Evolutionary conservation across 83 land plant genomes (phyloP), one percentile per base, ranked within the genome.

Genomic region (Picea engelmannii): DNA sequence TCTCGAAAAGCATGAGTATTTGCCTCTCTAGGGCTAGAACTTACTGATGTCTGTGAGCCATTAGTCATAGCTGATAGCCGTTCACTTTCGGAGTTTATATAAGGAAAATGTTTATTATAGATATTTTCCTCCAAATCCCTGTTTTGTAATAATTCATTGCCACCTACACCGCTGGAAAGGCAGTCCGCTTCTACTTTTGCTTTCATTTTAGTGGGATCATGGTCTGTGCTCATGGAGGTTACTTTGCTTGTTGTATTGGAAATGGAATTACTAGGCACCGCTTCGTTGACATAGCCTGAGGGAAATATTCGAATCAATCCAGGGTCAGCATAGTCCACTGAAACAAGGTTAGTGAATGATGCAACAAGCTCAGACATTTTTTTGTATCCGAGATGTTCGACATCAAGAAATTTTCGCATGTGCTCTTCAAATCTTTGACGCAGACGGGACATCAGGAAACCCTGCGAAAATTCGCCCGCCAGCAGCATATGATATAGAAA

Each of bases 301-400:
- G 76, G 76, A 44, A 42, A 73, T 73, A 73, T 44, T 73, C 76
- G 76, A 42, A 47, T 21, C 0, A 58, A 52, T n/a, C 55, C 76
- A 73, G 15, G 55, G 60, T 17, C 60, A 55, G 60, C 60, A 13
- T 55, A 0, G 58, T 49, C 11, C 76, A 71, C 76, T 42, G 52
- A 42, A 20, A 71, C 52, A 71, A 71, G 47, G n/a, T 42, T 2
- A 20, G 3, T 42, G 44, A 42, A 71, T 18, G n/a, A 44, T 9
- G 40, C 76, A 9, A 71, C 4, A 71, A 71, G 76, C 10, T 71
- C 10, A 18, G 76, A 40, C 47, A 71, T 15, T n/a, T 71, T 71
- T 3, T n/a, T 2, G 76, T 40, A 71, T 71, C 76, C 76, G 18
- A 71, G 55, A 7, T 71, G 76, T 24, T 42, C 4, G 7, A 71